phyloP scores from a whole-genome alignment of 2,329 filamentous ascomycete genomes.

The Alternaria longipes region DNA sequence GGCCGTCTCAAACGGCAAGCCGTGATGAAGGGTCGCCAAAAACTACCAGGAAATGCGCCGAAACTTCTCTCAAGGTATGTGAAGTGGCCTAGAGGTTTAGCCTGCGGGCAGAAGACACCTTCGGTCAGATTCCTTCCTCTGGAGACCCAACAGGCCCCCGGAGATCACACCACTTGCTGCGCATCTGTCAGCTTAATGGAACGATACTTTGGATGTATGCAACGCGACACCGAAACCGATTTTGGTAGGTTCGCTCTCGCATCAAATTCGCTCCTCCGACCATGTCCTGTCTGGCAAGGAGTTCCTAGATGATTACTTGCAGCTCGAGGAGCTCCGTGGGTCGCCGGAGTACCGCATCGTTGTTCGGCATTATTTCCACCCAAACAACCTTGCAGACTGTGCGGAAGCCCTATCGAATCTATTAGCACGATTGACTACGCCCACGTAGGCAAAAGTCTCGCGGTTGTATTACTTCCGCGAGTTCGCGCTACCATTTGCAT shows the following conservation, averaged over 20 bases:
- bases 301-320: slow-evolving; percentile 24
- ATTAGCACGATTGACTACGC: not conserved
- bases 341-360: slow-evolving; percentile 10
- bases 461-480: slow-evolving; percentile 6
- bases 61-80: not conserved
- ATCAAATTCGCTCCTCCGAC: not conserved
- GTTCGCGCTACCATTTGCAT: slow-evolving; percentile 11
- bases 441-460: not conserved
- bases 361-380: slow-evolving; percentile 18
- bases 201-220: slow-evolving; percentile 14
- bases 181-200: slow-evolving; percentile 19
- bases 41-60: slow-evolving; percentile 7
- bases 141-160: not conserved
- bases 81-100: slow-evolving; percentile 20
- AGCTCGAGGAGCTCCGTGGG: slow-evolving; percentile 17
- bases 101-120: slow-evolving; percentile 21
- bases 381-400: slow-evolving; percentile 3
- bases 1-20: slow-evolving; percentile 20
- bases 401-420: slow-evolving; percentile 1
- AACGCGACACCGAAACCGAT: slow-evolving; percentile 11
- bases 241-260: not conserved
- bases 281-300: slow-evolving; percentile 9
- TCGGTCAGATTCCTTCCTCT: not conserved
- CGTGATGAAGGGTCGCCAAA: not conserved
- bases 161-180: slow-evolving; percentile 14